phyloP scores from a whole-genome alignment of 2,329 filamentous ascomycete species.

The Exophiala spinifera region DNA sequence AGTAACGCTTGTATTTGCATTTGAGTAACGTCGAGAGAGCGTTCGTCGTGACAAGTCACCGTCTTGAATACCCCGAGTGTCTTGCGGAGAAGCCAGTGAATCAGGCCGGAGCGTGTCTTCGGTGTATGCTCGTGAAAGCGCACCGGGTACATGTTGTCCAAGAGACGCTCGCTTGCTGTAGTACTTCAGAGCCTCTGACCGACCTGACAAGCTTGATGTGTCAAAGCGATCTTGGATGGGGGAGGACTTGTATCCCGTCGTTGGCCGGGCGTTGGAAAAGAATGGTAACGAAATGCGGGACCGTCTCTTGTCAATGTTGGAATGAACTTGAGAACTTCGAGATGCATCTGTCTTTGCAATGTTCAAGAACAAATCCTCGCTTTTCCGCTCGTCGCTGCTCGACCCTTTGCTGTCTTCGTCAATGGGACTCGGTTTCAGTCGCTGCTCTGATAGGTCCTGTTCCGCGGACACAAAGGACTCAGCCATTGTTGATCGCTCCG shows the following conservation, averaged over 20 bases:
- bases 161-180: slow-evolving; percentile 27
- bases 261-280: slow-evolving; percentile 21
- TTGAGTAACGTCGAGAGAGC: slow-evolving; percentile 25
- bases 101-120: slow-evolving; percentile 13
- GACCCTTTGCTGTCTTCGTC: slow-evolving; percentile 33
- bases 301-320: slow-evolving; percentile 19
- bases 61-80: slow-evolving; percentile 10
- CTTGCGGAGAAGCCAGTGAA: neutral
- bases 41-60: slow-evolving; percentile 11
- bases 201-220: slow-evolving; percentile 18
- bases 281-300: slow-evolving; percentile 29
- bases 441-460: slow-evolving; percentile 29
- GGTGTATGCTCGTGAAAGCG: slow-evolving; percentile 16
- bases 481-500: slow-evolving; percentile 26
- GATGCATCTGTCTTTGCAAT: slow-evolving; percentile 43
- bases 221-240: slow-evolving; percentile 21
- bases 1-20: slow-evolving; percentile 21
- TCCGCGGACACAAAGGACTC: slow-evolving; percentile 32
- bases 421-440: slow-evolving; percentile 14
- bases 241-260: slow-evolving; percentile 23
- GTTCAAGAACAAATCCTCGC: slow-evolving; percentile 47
- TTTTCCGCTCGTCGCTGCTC: slow-evolving; percentile 40
- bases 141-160: slow-evolving; percentile 22
- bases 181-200: slow-evolving; percentile 20
- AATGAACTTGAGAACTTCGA: slow-evolving; percentile 6